These are phyloP conservation scores for Trichoderma sp. DNA, from an alignment of 2,329 filamentous ascomycete species.

Conservation along the genomic window DNA sequence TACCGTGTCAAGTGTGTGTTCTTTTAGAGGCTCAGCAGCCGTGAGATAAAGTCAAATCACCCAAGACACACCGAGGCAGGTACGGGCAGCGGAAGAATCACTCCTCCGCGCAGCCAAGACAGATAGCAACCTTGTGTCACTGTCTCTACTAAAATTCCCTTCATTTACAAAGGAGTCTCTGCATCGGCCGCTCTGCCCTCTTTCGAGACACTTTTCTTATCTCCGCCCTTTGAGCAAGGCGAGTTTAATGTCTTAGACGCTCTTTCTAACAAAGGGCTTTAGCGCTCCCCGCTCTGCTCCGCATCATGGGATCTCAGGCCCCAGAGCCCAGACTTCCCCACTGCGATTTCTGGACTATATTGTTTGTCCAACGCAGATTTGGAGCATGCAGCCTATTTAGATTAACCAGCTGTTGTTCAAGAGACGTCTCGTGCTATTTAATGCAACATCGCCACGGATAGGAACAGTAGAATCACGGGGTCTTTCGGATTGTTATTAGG, in stretches of 20 bases:
- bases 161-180: background rate
- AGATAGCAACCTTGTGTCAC: background rate
- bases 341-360: background rate
- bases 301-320: slow-evolving; percentile 17
- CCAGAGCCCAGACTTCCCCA: background rate
- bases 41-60: background rate
- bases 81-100: slow-evolving; percentile 4
- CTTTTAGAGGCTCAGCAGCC: background rate
- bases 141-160: background rate
- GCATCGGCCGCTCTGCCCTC: background rate
- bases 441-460: slow-evolving; percentile 2
- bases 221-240: background rate
- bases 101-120: background rate
- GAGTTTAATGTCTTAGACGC: background rate
- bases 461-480: background rate
- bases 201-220: background rate
- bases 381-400: background rate
- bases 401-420: background rate
- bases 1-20: background rate
- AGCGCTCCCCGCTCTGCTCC: background rate
- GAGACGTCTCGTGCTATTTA: slow-evolving; percentile 9
- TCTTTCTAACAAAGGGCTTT: background rate
- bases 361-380: background rate
- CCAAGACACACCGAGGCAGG: background rate
- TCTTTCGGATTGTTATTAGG: background rate